These are phyloP conservation scores for Glomus cerebriforme DNA, from an alignment of 192 early-diverging fungal genomes.

Conservation along the genomic window DNA sequence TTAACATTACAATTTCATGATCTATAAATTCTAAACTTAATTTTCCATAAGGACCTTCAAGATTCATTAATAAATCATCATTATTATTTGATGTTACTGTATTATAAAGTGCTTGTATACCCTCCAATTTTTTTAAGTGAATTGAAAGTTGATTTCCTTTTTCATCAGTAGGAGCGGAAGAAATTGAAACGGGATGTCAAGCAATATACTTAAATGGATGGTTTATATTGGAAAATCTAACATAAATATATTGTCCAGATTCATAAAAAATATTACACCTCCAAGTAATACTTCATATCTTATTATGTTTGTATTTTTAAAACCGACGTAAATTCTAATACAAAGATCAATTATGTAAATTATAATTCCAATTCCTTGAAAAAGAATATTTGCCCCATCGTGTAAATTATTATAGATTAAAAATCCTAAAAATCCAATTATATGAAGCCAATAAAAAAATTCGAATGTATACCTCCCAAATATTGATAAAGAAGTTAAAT, in stretches of 20 bases:
- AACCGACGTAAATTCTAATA: slow-evolving; percentile 10
- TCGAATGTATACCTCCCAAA: slow-evolving; percentile 44
- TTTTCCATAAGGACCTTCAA: slow-evolving; percentile 44
- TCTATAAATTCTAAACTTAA: slow-evolving; percentile 38
- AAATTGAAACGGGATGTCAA: slow-evolving; percentile 19
- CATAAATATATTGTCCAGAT: slow-evolving; percentile 47
- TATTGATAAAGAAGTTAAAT: background rate
- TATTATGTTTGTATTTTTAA: slow-evolving; percentile 23
- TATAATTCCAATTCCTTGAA: background rate
- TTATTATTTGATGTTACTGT: background rate
- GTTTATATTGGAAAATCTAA: slow-evolving; percentile 28
- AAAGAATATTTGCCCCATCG: background rate
- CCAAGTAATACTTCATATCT: slow-evolving; percentile 21
- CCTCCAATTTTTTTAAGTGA: slow-evolving; percentile 45
- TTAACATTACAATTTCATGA: slow-evolving; percentile 32
- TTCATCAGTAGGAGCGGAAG: slow-evolving; percentile 13
- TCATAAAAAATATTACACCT: slow-evolving; percentile 28
- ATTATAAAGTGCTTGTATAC: slow-evolving; percentile 10
- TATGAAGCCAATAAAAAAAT: slow-evolving; percentile 42
- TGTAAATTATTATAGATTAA: background rate
- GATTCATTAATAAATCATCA: slow-evolving; percentile 18
- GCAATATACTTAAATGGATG: background rate
- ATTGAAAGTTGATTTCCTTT: background rate
- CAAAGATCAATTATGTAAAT: background rate
- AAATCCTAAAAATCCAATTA: slow-evolving; percentile 17